Evolutionary conservation across 345 rosid genomes (phyloP).

Genomic region (Salix caprea): DNA sequence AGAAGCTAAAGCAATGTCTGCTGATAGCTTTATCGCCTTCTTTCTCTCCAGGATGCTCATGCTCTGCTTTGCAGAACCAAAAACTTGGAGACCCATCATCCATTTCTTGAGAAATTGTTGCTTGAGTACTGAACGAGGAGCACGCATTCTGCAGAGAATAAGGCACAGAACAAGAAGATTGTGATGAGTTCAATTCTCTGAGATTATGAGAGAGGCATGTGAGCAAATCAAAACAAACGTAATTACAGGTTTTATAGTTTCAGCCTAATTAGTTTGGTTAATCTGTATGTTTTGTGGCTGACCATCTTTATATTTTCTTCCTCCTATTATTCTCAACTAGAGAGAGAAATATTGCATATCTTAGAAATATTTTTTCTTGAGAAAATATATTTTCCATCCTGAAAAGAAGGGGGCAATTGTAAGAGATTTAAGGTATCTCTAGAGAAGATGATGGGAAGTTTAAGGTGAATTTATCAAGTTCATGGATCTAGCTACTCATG

Average conservation of each 20-base stretch:
- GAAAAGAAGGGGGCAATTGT: not conserved
- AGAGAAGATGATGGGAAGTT: not conserved
- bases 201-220: too few relatives aligned
- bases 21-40: constrained; percentile 71
- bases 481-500: not conserved
- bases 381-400: not conserved
- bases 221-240: too few relatives aligned
- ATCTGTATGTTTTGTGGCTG: not conserved
- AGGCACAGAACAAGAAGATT: not conserved
- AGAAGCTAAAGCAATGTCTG: constrained; percentile 87
- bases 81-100: constrained; percentile 55
- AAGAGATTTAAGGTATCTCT: not conserved
- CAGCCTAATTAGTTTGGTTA: not conserved
- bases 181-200: too few relatives aligned
- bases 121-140: constrained; percentile 39
- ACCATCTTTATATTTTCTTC: not conserved
- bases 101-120: constrained; percentile 74
- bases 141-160: constrained; percentile 39
- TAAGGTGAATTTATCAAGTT: not conserved
- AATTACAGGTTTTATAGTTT: too few relatives aligned
- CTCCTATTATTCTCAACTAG: not conserved
- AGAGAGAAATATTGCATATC: not conserved
- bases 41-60: constrained; percentile 56
- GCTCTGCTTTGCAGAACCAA: constrained; percentile 33
- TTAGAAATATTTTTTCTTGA: not conserved